Evolutionary conservation across 257 asterid species (phyloP).

Genomic region (Solanum ossicruentum): DNA sequence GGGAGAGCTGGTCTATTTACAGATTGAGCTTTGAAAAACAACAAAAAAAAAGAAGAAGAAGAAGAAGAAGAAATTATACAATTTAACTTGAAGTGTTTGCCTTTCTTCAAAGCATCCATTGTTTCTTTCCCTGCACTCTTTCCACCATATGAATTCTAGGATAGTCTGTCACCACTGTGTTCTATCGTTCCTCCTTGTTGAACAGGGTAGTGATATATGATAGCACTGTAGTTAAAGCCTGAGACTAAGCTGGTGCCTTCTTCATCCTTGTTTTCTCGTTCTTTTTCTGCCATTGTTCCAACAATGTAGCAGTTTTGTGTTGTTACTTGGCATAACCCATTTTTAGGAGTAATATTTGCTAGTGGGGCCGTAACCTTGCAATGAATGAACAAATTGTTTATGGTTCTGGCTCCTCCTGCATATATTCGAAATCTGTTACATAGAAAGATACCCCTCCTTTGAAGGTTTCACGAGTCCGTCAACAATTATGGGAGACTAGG

Average conservation of each 20-base stretch:
- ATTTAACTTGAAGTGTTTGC: not conserved
- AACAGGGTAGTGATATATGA: not conserved
- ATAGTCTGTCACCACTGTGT: not conserved
- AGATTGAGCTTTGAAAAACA: not conserved
- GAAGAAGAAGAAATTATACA: not conserved
- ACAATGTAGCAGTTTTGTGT: not conserved
- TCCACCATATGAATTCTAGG: not conserved
- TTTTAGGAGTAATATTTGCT: not conserved
- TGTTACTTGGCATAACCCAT: not conserved
- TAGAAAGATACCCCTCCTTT: not conserved
- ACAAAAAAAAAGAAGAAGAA: not conserved
- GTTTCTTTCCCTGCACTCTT: not conserved
- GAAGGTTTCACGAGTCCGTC: not conserved
- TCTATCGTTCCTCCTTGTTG: not conserved
- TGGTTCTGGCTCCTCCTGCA: not conserved
- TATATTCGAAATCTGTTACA: not conserved
- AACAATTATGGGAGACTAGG: not conserved
- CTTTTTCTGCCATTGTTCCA: not conserved
- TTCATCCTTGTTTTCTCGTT: not conserved
- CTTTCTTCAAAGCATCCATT: not conserved
- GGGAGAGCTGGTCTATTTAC: not conserved
- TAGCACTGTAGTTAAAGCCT: not conserved
- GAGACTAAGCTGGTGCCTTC: not conserved
- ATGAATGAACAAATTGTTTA: not conserved
- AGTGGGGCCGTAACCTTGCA: not conserved